Conservation (phyloP, 1,139 yeast genomes). For the Lodderomyces margitis region DNA sequence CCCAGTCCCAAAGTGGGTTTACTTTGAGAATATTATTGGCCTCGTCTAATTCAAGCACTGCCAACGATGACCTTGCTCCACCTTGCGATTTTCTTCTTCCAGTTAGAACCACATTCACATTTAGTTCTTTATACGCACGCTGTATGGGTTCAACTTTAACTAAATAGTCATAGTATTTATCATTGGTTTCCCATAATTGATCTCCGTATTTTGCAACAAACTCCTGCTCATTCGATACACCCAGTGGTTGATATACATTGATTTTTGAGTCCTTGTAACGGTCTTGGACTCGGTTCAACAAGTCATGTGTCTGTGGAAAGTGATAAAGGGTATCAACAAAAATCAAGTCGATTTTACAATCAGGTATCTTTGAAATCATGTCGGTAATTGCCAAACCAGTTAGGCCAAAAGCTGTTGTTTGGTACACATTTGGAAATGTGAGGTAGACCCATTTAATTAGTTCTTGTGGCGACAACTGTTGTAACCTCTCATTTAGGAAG, state of each 20-base stretch:
- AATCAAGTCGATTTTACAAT: slow-evolving; percentile 58
- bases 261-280: slow-evolving; percentile 52
- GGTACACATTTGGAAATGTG: slow-evolving; percentile 79
- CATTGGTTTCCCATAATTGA: slow-evolving; percentile 80
- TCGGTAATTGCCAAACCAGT: slow-evolving; percentile 89
- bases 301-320: slow-evolving; percentile 86
- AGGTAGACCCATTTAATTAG: slow-evolving; percentile 77
- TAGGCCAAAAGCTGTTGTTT: slow-evolving; percentile 93
- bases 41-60: slow-evolving; percentile 74
- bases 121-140: slow-evolving; percentile 72
- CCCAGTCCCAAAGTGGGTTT: slow-evolving; percentile 88
- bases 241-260: slow-evolving; percentile 66
- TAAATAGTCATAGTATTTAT: slow-evolving; percentile 74
- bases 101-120: slow-evolving; percentile 80
- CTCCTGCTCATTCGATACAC: slow-evolving; percentile 55
- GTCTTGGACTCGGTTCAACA: slow-evolving; percentile 56
- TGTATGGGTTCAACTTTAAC: slow-evolving; percentile 93
- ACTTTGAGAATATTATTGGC: slow-evolving; percentile 73
- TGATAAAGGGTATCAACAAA: slow-evolving; percentile 91
- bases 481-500: slow-evolving; percentile 62
- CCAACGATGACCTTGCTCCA: slow-evolving; percentile 71
- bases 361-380: slow-evolving; percentile 60
- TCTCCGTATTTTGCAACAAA: slow-evolving; percentile 71
- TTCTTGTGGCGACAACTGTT: slow-evolving; percentile 61
- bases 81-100: slow-evolving; percentile 94